Evolutionary conservation across 2,329 filamentous ascomycete genomes (phyloP).

Genomic region (Lizonia empirigonia): DNA sequence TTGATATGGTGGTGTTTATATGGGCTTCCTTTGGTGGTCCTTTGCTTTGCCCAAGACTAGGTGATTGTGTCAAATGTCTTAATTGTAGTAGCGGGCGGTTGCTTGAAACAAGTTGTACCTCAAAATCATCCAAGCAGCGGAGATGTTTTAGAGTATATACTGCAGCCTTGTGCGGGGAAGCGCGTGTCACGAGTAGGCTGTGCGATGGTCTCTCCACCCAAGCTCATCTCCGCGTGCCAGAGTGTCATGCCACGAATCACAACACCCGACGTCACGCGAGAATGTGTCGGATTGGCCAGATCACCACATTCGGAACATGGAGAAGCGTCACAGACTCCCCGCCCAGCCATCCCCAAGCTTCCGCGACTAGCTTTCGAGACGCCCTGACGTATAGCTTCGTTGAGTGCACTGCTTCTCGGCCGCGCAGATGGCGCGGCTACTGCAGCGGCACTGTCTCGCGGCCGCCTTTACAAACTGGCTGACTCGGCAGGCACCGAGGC

Average conservation of each 20-base stretch:
- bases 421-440: slow-evolving; percentile 32
- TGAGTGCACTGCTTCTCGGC: slow-evolving; percentile 37
- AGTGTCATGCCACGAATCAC: slow-evolving; percentile 44
- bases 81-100: slow-evolving; percentile 18
- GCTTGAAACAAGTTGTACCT: slow-evolving; percentile 25
- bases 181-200: slow-evolving; percentile 36
- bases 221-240: slow-evolving; percentile 29
- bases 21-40: slow-evolving; percentile 2
- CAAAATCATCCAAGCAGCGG: slow-evolving; percentile 21
- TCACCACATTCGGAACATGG: slow-evolving; percentile 12
- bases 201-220: slow-evolving; percentile 36
- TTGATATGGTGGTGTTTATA: slow-evolving; percentile 4
- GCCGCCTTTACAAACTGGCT: slow-evolving; percentile 19
- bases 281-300: slow-evolving; percentile 16
- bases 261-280: slow-evolving; percentile 26
- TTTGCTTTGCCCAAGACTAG: slow-evolving; percentile 19
- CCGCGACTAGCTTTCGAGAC: slow-evolving; percentile 14
- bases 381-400: slow-evolving; percentile 28
- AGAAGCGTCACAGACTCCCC: slow-evolving; percentile 28
- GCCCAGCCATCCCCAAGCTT: slow-evolving; percentile 23
- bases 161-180: slow-evolving; percentile 30
- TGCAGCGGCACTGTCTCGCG: slow-evolving; percentile 15
- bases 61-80: slow-evolving; percentile 27
- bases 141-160: slow-evolving; percentile 33
- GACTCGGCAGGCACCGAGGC: slow-evolving; percentile 26